These are phyloP conservation scores for Cercospora sp. DNA, from an alignment of 2,329 filamentous ascomycete species.

Conservation along the genomic window DNA sequence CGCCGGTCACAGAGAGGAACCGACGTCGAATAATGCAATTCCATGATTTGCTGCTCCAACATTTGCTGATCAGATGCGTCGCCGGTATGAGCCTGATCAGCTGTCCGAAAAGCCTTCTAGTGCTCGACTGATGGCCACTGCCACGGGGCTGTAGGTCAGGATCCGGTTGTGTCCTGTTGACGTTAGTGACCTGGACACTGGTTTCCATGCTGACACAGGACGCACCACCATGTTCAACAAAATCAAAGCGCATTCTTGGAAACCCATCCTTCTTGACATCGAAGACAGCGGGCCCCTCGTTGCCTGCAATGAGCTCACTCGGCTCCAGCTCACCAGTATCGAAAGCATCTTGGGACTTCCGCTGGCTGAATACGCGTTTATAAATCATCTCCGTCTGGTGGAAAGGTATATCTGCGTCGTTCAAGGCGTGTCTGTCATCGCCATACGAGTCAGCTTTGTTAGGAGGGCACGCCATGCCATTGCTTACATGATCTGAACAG, in stretches of 20 bases:
- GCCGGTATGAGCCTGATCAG: neutral
- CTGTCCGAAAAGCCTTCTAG: slow-evolving; percentile 51
- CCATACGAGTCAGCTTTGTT: neutral
- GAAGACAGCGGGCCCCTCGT: slow-evolving; percentile 30
- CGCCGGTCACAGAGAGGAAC: neutral
- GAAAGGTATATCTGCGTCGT: slow-evolving; percentile 82
- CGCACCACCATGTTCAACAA: slow-evolving; percentile 47
- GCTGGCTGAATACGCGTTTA: slow-evolving; percentile 57
- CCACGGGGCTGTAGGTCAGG: slow-evolving; percentile 64
- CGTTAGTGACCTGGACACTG: neutral
- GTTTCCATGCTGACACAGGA: neutral
- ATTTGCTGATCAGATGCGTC: neutral
- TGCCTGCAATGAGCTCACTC: slow-evolving; percentile 35
- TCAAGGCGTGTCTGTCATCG: slow-evolving; percentile 61
- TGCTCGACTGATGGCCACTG: slow-evolving; percentile 64
- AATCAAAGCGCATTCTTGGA: slow-evolving; percentile 44
- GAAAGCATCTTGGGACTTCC: slow-evolving; percentile 35
- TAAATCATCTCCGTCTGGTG: slow-evolving; percentile 67
- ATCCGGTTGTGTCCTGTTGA: slow-evolving; percentile 67
- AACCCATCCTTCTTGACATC: slow-evolving; percentile 30
- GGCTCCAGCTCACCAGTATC: slow-evolving; percentile 32
- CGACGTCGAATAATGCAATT: neutral
- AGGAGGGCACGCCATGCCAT: neutral
- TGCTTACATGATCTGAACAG: slow-evolving; percentile 63
- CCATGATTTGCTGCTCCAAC: neutral